Conservation (phyloP, 768 basidiomycete genomes). For the Porphyrellus cyaneotinctus region DNA sequence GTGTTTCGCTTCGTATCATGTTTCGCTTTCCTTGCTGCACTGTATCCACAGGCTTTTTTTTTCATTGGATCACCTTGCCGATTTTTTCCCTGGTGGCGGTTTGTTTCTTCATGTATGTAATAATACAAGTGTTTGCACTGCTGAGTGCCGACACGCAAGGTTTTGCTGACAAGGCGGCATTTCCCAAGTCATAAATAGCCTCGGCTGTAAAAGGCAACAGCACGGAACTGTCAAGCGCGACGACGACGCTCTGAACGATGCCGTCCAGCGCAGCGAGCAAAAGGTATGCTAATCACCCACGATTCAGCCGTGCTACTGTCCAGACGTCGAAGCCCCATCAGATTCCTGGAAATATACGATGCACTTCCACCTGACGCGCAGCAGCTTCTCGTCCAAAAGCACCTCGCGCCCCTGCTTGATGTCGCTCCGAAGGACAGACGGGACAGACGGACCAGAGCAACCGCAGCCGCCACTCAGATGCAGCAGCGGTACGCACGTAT, state of each 20-base stretch:
- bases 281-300: constrained; percentile 2
- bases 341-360: constrained; percentile 47
- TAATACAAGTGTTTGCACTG: no score
- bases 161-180: no score
- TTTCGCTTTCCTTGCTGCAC: no score
- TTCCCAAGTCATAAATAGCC: no score
- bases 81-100: no score
- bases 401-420: constrained; percentile 49
- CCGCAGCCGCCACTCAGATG: constrained; percentile 39
- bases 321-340: constrained; percentile 23
- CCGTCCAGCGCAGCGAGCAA: constrained; percentile 16
- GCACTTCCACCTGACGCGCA: constrained; percentile 53
- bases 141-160: no score
- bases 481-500: constrained; percentile 37
- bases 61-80: no score
- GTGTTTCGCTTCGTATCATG: no score
- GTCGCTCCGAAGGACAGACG: constrained; percentile 35
- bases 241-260: constrained; percentile 1
- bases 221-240: no score
- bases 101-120: no score
- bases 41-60: no score
- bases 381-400: constrained; percentile 44
- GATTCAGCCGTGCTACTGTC: background rate
- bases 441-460: constrained; percentile 36
- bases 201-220: no score